Base-by-base conservation (phyloP, 2,329 filamentous ascomycete species). In the Lasiodiplodia gonubiensis region DNA sequence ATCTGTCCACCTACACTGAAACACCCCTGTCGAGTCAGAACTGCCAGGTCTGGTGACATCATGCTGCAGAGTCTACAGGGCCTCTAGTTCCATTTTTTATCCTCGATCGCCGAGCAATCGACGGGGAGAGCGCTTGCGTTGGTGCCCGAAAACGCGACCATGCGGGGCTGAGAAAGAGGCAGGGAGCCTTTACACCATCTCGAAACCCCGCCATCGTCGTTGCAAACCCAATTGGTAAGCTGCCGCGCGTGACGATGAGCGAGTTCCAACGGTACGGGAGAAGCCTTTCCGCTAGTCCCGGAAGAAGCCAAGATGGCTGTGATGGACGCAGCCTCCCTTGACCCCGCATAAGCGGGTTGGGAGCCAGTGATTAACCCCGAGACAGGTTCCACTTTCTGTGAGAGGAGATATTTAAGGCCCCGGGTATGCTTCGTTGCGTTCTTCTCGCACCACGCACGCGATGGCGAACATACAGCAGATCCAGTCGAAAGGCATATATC, bases 401-500 rank as follows among this genome's bases (percentile, higher is more conserved):
- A n/a, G 23, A n/a, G 35, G 21, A 10, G 7, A 14, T 46, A 59
- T 18, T 30, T 30, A 59, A 46, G n/a, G 18, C 21, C 14, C 14
- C 16, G 18, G 25, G 37, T 14, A 21, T 46, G 42, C 7, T 46
- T 46, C 42, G 14, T 46, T 33, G 30, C 30, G 18, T 37, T 37
- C 30, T 10, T 33, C 39, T 21, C 12, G 10, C 8, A 16, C 18
- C 10, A 23, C 23, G 33, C n/a, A n/a, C 11, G 35, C 25, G 37
- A 66, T 66, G 64, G 30, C 52, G 12, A 59, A 33, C 12, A 18
- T 37, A 4, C 64, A 66, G 14, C 64, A 59, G 27, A 72, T 76
- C 37, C 71, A 76, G 33, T 69, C 70, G 52, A 70, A 73, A 68
- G 82, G 81, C 69, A 86, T 86, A 68, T 86, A 81, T 71, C 82